Base-by-base conservation (phyloP, 1,139 yeast genomes). In the Debaryomycetaceae sp. region DNA sequence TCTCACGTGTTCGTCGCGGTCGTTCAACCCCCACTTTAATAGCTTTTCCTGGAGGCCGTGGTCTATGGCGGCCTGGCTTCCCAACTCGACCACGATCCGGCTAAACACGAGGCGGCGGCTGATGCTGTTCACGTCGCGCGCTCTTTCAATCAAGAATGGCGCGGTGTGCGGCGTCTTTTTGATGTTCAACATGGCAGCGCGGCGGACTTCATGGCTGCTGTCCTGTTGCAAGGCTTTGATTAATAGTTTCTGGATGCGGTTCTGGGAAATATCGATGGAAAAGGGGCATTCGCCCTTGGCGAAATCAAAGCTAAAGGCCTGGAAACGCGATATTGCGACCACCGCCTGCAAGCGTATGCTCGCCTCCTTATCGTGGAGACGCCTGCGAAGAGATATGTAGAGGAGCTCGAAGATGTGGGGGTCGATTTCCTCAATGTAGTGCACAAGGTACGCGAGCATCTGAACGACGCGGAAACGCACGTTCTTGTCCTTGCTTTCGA, bases 391-490 rank as follows among this genome's bases (percentile, higher is more conserved):
- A 4, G 77, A 73, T 44, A 70, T 68, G 38, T 73, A 65, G 28
- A 90, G 54, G 3, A 72, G 65, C 31, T 76, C 74, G 41, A 77
- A 81, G 15, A 83, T 53, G 18, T 77, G 81, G 33, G 76, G 80
- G 41, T 79, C 92, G 21, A 87, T 68, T 41, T 82, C 92, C 2
- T 82, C 79, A 30, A 85, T 65, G 32, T 75, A 74, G 38, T 76
- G 75, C 49, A 87, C 76, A 25, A 82, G 58, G 27, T 73, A 73
- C 1, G 92, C 86, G 29, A 90, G 56, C 20, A 87, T 53, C 47
- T 86, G 95, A 23, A 83, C 77, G 5, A 78, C 79, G 32, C 97
- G 63, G 46, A 71, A 86, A 27, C 98, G 62, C 1, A 90, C 96
- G 36, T 68, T 71, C 45, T 69, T 75, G 46, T 81, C 82, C 40